phyloP scores from a whole-genome alignment of 2,329 filamentous ascomycete species.

The Paracoccidioides brasiliensis region DNA sequence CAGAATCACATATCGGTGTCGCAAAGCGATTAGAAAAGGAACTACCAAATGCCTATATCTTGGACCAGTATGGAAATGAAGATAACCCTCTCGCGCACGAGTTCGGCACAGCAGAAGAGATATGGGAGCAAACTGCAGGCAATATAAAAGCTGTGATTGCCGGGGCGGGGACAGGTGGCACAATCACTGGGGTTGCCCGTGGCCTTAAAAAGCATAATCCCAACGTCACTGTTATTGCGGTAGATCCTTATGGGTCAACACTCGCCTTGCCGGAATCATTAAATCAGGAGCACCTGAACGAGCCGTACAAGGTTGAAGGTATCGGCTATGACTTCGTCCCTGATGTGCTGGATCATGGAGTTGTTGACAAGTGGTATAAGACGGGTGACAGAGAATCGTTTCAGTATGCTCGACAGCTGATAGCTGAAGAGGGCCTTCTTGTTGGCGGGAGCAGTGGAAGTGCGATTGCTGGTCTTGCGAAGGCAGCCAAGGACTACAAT shows the following conservation, averaged over 20 bases:
- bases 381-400: slow-evolving; percentile 90
- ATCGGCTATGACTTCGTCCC: slow-evolving; percentile 99
- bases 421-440: slow-evolving; percentile 84
- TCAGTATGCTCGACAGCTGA: slow-evolving; percentile 74
- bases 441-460: slow-evolving; percentile 90
- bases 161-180: slow-evolving; percentile 89
- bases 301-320: slow-evolving; percentile 92
- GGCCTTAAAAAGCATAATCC: slow-evolving; percentile 80
- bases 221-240: slow-evolving; percentile 76
- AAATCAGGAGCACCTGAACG: slow-evolving; percentile 68
- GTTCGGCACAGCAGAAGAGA: slow-evolving; percentile 86
- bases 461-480: slow-evolving; percentile 69
- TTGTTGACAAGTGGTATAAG: slow-evolving; percentile 95
- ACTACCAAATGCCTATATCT: slow-evolving; percentile 89
- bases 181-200: slow-evolving; percentile 75
- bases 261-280: slow-evolving; percentile 67
- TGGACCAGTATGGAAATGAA: slow-evolving; percentile 86
- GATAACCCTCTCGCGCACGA: slow-evolving; percentile 94
- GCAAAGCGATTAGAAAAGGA: slow-evolving; percentile 83
- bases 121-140: slow-evolving; percentile 81
- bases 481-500: slow-evolving; percentile 62
- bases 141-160: slow-evolving; percentile 74
- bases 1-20: slow-evolving; percentile 94
- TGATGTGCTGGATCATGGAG: slow-evolving; percentile 68
- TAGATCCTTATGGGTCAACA: slow-evolving; percentile 85